Conservation (phyloP, 345 rosid species). For the Psidium guajava region DNA sequence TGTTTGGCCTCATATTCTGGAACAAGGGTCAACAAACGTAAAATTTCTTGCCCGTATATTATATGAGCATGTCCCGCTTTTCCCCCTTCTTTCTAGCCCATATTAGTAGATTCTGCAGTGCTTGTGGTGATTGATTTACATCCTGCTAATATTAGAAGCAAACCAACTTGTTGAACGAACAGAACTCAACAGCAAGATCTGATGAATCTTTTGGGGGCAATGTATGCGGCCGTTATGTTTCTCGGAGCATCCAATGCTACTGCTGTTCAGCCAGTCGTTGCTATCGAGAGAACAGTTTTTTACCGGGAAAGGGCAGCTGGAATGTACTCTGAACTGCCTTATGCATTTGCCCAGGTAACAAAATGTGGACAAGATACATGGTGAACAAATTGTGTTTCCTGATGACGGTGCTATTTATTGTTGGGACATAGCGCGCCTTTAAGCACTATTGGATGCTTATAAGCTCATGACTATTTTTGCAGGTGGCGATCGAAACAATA, state of each 20-base stretch:
- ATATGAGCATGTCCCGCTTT: not conserved
- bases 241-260: slow-evolving; percentile 59
- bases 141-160: not conserved
- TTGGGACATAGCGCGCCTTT: not conserved
- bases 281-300: slow-evolving; percentile 68
- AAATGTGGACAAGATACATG: not conserved
- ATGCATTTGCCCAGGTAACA: slow-evolving; percentile 66
- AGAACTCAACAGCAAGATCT: slow-evolving; percentile 51
- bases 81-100: too few species aligned
- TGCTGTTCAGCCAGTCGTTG: slow-evolving; percentile 51
- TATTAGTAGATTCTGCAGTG: not conserved
- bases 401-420: not conserved
- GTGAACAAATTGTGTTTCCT: not conserved
- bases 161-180: not conserved
- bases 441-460: not conserved
- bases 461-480: not conserved
- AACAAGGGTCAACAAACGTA: slow-evolving; percentile 45
- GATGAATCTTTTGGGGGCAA: slow-evolving; percentile 60
- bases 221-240: slow-evolving; percentile 56
- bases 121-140: not conserved
- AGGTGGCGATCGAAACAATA: slow-evolving; percentile 32
- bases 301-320: slow-evolving; percentile 84
- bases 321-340: slow-evolving; percentile 79
- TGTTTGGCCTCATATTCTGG: slow-evolving; percentile 80
- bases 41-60: slow-evolving; percentile 5